A percentile compares a stretch with the other conserved stretches of the same genome.
Evolutionary conservation across 2,329 filamentous ascomycete genomes (phyloP).

Genomic region (Thermoascus crustaceus): DNA sequence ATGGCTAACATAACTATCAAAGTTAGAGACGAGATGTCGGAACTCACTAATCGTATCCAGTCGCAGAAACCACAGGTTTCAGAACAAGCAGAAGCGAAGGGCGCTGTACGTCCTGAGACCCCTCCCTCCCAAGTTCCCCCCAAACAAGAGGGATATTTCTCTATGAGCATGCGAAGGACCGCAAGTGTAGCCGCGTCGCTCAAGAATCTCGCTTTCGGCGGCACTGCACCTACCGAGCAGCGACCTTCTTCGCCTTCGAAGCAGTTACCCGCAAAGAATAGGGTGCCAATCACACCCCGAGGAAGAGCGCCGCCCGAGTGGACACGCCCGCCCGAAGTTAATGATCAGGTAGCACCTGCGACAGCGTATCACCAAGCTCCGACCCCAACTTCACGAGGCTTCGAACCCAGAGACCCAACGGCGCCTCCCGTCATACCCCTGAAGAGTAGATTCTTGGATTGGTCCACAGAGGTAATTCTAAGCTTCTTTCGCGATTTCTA

Average conservation of each 20-base stretch:
- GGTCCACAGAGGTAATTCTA: slow-evolving; percentile 67
- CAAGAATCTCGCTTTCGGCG: slow-evolving; percentile 52
- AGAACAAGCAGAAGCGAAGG: slow-evolving; percentile 26
- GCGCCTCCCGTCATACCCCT: slow-evolving; percentile 62
- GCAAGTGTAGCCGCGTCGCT: slow-evolving; percentile 58
- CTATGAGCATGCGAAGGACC: slow-evolving; percentile 52
- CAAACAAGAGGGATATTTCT: slow-evolving; percentile 54
- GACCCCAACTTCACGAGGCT: slow-evolving; percentile 72
- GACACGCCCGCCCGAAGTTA: slow-evolving; percentile 63
- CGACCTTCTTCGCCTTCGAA: slow-evolving; percentile 17
- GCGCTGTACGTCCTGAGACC: slow-evolving; percentile 35
- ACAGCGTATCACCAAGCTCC: slow-evolving; percentile 68
- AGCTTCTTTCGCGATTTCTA: slow-evolving; percentile 11
- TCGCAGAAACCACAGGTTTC: slow-evolving; percentile 32
- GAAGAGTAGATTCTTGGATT: slow-evolving; percentile 77
- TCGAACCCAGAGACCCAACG: slow-evolving; percentile 53
- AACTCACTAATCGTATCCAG: slow-evolving; percentile 23
- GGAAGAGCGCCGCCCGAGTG: slow-evolving; percentile 50
- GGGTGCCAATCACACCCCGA: slow-evolving; percentile 37
- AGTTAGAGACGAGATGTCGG: slow-evolving; percentile 59
- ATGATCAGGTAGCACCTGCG: slow-evolving; percentile 57
- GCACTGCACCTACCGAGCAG: slow-evolving; percentile 26
- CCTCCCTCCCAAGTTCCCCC: slow-evolving; percentile 42
- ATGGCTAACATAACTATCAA: slow-evolving; percentile 62
- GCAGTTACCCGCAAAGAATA: slow-evolving; percentile 23